Conservation (phyloP, 768 basidiomycete species). For the Leccinum rimulosum region DNA sequence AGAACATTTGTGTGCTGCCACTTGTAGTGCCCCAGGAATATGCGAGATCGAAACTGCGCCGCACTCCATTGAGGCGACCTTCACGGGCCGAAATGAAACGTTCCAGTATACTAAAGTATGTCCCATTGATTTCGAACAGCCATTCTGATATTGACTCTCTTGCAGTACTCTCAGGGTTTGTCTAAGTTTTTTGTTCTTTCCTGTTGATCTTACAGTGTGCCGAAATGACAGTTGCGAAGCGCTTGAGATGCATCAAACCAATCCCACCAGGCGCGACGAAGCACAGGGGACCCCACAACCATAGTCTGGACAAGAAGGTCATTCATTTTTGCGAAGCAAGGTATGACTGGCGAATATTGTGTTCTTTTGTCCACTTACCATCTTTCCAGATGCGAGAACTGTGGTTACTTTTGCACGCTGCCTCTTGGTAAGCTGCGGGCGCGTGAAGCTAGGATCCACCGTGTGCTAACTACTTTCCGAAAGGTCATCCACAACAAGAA, state of each 20-base stretch:
- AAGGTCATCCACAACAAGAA: constrained; percentile 58
- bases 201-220: no score
- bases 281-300: constrained; percentile 50
- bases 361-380: neutral
- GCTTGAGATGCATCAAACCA: no score
- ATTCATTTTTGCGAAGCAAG: constrained; percentile 56
- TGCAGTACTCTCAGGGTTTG: no score
- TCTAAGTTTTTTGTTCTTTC: no score
- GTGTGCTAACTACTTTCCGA: neutral
- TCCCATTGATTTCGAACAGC: neutral
- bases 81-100: constrained; percentile 55
- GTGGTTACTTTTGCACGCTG: constrained; percentile 57
- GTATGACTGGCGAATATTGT: constrained; percentile 25
- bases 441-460: fast-evolving
- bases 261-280: neutral
- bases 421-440: constrained; percentile 43
- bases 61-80: constrained; percentile 59
- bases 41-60: constrained; percentile 61
- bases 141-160: neutral
- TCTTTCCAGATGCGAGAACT: constrained; percentile 45
- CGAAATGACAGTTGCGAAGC: no score
- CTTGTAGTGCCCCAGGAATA: constrained; percentile 20
- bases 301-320: constrained; percentile 41
- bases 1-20: constrained; percentile 46
- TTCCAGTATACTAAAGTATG: constrained; percentile 64